Evolutionary conservation across 2,329 filamentous ascomycete species (phyloP), one percentile per base, ranked within the genome.

Genomic region (Metarhizium brunneum): DNA sequence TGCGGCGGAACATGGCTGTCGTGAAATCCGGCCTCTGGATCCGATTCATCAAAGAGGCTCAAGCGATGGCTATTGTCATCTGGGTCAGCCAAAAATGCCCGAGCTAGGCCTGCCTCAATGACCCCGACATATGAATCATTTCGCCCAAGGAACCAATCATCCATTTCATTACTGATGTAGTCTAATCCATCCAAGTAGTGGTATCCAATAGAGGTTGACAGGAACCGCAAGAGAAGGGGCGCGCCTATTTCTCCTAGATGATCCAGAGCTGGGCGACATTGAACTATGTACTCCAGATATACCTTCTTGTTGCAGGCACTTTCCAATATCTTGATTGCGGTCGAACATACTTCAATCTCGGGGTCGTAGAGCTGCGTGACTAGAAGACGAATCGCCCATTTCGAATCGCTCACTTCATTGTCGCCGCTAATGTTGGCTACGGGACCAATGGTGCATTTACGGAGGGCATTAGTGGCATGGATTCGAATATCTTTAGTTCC

Each of bases 101-200:
- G 86, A 36, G 92, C 90, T 53, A 99, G 79, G 54, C 92, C 95
- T n/a, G 95, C 94, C 70, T 99, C 94, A 45, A 99, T 92, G 45
- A 97, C 82, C 42, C 85, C 82, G 52, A 99, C 94, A 62, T 99
- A 99, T n/a, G 85, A 87, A 68, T 99, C 92, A 66, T 99, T 99
- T 48, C 94, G 85, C 14, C 94, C 94, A 35, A 99, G 78, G 67
- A 97, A 99, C 94, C 94, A 99, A 72, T 99, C 95, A 63, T 99
- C 94, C 94, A 99, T 99, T 69, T 99, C 95, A 67, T 95, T 94
- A 59, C 92, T 96, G 70, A 99, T 99, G 68, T 99, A 99, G 73
- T 99, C 95, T 47, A 99, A 77, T 0, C 92, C 94, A 66, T 97
- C 91, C 6, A 99, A 79, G 70, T 99, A 99, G 70, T 97, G 92